Evolutionary conservation across 116 monocot species (phyloP), one percentile per base, ranked within the genome.

Genomic region (Trichopus zeylanicus): DNA sequence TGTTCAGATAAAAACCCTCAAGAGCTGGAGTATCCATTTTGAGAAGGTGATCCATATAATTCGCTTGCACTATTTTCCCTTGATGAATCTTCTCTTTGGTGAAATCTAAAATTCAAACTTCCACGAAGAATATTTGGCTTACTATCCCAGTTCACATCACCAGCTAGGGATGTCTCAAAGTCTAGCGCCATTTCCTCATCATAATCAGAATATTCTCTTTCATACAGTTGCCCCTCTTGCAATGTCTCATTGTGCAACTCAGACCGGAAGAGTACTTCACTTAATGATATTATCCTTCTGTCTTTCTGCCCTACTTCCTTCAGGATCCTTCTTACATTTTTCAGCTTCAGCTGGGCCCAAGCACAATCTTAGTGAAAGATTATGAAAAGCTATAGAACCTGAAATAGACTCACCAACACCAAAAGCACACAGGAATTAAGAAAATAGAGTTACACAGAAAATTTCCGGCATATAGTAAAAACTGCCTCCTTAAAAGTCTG

Each of bases 171-270:
- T 52, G 95, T 81, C 66, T 90, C 95, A 81, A 90, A 84, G 35
- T 90, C 90, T 53, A 90, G 31, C 46, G 87, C 90, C 90, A 90
- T 81, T 77, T 90, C 94, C 16, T 88, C 77, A 32, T 87, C 94
- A 81, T 67, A 84, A 72, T 95, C 95, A 71, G 89, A 81, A 34
- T 95, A 86, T 55, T 80, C 94, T 60, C 85, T 77, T 62, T 88
- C 89, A 67, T 71, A 64, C 29, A 65, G 48, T 64, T 57, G 63
- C 46, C 63, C 67, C 48, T 73, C 83, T 70, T 74, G 64, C 58
- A 63, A 75, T 16, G 63, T 55, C 39, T 77, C 85, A 21, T 35
- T 63, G 51, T 57, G 66, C 24, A 64, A 59, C 46, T 83, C 92
- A 55, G 86, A 56, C 37, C 69, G 48, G 25, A 86, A 68, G 26